Conservation (phyloP, 768 basidiomycete genomes). For the Pisolithus marmoratus region DNA sequence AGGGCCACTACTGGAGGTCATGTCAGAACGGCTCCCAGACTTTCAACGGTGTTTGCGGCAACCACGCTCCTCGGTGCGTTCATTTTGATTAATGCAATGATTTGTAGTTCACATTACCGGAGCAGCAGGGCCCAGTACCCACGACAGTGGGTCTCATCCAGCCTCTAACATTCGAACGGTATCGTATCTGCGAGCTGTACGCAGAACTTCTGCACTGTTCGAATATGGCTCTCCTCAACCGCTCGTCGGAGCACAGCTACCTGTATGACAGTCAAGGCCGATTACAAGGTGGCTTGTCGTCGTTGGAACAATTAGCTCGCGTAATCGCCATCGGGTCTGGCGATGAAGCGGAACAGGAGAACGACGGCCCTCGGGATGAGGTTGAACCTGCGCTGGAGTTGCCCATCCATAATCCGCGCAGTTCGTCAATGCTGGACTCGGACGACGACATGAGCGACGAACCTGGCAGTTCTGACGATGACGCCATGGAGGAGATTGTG, state of each 20-base stretch:
- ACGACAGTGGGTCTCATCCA: constrained; percentile 70
- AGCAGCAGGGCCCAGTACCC: constrained; percentile 58
- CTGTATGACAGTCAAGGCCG: constrained; percentile 85
- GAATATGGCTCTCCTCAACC: constrained; percentile 95
- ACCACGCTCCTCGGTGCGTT: constrained; percentile 74
- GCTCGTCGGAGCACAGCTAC: constrained; percentile 57
- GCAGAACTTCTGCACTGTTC: constrained; percentile 97
- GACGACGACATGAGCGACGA: constrained; percentile 79
- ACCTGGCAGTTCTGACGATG: constrained; percentile 71
- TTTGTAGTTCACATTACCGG: constrained; percentile 8
- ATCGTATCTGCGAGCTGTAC: constrained; percentile 93
- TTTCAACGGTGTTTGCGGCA: constrained; percentile 64
- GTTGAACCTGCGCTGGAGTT: constrained; percentile 62
- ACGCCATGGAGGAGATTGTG: constrained; percentile 76
- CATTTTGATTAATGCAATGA: background rate
- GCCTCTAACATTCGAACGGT: constrained; percentile 91
- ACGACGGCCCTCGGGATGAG: constrained; percentile 53
- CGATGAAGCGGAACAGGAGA: constrained; percentile 51
- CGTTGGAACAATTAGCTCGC: constrained; percentile 80
- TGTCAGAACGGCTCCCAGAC: constrained; percentile 61
- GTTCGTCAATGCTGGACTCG: constrained; percentile 53
- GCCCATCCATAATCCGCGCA: constrained; percentile 53
- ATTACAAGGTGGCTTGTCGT: constrained; percentile 78
- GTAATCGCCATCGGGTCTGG: constrained; percentile 67
- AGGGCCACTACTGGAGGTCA: constrained; percentile 68